Base-by-base conservation (phyloP, 2,329 filamentous ascomycete genomes). In the Colletotrichum orchidophilum region DNA sequence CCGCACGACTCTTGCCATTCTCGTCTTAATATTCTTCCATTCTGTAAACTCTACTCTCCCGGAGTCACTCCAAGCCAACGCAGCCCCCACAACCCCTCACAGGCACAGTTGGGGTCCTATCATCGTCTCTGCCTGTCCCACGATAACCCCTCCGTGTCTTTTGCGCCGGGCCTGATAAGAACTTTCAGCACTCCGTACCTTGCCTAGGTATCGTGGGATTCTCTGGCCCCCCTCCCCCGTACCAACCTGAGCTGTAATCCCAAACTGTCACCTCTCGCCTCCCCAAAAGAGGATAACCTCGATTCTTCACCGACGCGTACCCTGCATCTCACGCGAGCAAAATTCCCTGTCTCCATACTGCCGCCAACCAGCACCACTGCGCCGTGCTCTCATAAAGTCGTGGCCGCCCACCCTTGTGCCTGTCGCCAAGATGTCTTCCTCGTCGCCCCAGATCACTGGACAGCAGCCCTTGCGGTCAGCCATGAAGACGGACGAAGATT, bases 401-500 rank as follows among this genome's bases (percentile, higher is more conserved):
- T 24, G 26, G 31, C 24, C 52, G 33, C 27, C 33, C 33, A n/a
- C 18, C 27, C 54, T n/a, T 50, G 39, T 59, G 46, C 39, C 57
- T 9, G n/a, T 50, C 55, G 52, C n/a, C 65, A 55, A 39, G 66
- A 75, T 71, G 70, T 72, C 73, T 3, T 68, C 72, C 49, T 71
- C 68, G 15, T 58, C 60, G 57, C 57, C 62, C 49, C 71, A 69
- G 46, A 24, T 52, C 57, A 66, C 66, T 46, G 68, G 71, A 49
- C 60, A 46, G 18, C 39, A 60, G 70, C 81, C 83, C 7, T 76
- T 85, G 63, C 82, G 82, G 57, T 85, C 83, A 46, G 83, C 82
- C 27, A 76, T 85, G 74, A 86, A 86, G 76, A 76, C 74, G 15
- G 84, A 86, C 33, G 82, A 84, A 61, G 84, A 85, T 26, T 79